Evolutionary conservation across 768 basidiomycete species (phyloP), one percentile per base, ranked within the genome.

Genomic region (Rhizopogon salebrosus): DNA sequence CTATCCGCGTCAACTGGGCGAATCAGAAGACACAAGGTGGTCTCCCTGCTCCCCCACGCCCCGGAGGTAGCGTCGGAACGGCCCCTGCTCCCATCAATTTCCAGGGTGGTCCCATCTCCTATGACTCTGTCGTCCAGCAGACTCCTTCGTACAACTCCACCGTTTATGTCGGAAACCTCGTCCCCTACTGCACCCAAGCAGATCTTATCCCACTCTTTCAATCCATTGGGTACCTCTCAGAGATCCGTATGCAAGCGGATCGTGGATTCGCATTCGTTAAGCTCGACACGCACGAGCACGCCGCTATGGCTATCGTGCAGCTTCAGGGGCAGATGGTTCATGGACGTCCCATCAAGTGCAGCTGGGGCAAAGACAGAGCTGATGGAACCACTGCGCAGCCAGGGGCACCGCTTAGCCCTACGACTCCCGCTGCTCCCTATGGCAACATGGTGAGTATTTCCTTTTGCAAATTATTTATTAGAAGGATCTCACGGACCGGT

Each of bases 1-100:
- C 97, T 56, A 99, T 99, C 64, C 87, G 97, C 60, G 95, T 98
- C 71, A 99, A 99, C 75, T 99, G 95, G 95, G 97, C 97, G 50
- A 98, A 98, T 75, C 95, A 98, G 74, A 98, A 98, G 77, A 98
- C 95, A 16, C 93, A 95, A 71, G 91, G 84, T 52, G 49, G 16
- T 0, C 57, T 58, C 9, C 64, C 71, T 54, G 67, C 63, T 55
- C 62, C 68, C 29, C 67, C 80, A 46, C 76, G 74, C 60, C 73
- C 76, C 49, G 62, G 66, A 24, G 75, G 71, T 52, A 69, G 62
- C n/a, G 78, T 65, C 53, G 77, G 84, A 50, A 76, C 79, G 54
- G 88, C 90, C 26, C 91, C 93, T 45, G 89, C 92, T 48, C 90
- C 92, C 39, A 89, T 92, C 72, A 93, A 92, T 70, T 94, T 92